Percentiles rank a stretch among this genome's conserved stretches.
Evolutionary conservation across 2,329 filamentous ascomycete species (phyloP).

Genomic region (Botrytis hyacinthi): DNA sequence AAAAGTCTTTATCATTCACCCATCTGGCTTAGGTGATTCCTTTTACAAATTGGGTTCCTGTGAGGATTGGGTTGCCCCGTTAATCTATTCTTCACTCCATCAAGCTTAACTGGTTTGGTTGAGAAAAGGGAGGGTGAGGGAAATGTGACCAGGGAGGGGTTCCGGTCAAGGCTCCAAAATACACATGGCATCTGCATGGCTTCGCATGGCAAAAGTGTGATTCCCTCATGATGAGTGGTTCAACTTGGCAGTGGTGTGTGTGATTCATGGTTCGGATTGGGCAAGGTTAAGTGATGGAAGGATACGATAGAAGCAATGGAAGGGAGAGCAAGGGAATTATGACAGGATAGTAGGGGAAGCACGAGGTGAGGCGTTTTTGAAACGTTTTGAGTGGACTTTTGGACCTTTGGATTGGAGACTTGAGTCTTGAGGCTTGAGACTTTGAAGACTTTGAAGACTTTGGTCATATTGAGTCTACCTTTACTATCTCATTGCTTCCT

Average conservation of each 20-base stretch:
- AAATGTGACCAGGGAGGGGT: neutral
- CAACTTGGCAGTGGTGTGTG: neutral
- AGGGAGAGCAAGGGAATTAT: neutral
- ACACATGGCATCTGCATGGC: slow-evolving; percentile 11
- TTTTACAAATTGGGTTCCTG: too few species aligned
- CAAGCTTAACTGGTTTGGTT: too few species aligned
- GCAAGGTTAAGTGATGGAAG: neutral
- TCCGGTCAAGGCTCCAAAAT: neutral
- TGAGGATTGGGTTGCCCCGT: too few species aligned
- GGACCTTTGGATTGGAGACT: too few species aligned
- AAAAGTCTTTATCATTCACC: too few species aligned
- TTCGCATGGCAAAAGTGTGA: neutral
- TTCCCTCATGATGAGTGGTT: neutral
- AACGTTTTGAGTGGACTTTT: neutral
- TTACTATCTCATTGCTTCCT: too few species aligned
- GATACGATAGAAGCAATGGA: too few species aligned
- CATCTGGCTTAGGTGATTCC: too few species aligned
- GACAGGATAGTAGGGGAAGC: neutral
- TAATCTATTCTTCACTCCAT: too few species aligned
- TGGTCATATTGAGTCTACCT: too few species aligned
- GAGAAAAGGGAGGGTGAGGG: neutral
- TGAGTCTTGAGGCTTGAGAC: too few species aligned
- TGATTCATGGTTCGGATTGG: neutral
- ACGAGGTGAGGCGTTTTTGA: neutral
- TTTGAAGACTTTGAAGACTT: too few species aligned